These are phyloP conservation scores for Verticillium dahliae DNA, from an alignment of 2,329 filamentous ascomycete genomes.

Conservation along the genomic window DNA sequence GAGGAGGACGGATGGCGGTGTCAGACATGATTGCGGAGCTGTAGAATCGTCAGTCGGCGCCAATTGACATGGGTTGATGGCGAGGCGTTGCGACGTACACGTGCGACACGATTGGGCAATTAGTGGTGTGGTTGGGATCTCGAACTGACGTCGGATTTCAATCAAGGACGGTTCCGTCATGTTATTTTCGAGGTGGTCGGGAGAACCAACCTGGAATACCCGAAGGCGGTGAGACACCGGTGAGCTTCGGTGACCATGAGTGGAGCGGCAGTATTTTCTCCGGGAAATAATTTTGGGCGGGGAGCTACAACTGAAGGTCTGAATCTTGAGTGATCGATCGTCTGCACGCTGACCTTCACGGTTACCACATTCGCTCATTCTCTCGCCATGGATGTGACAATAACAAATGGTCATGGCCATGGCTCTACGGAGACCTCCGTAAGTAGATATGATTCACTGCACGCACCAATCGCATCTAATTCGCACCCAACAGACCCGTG, in stretches of 20 bases:
- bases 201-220: constrained; percentile 24
- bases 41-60: constrained; percentile 1
- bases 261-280: constrained; percentile 33
- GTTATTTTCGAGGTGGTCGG: constrained; percentile 20
- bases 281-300: not conserved
- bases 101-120: not conserved
- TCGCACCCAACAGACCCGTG: not conserved
- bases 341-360: not conserved
- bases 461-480: not conserved
- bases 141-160: not conserved
- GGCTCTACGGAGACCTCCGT: constrained; percentile 5
- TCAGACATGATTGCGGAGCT: constrained; percentile 42
- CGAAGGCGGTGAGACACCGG: constrained; percentile 35
- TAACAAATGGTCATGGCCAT: constrained; percentile 1
- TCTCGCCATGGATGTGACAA: constrained; percentile 9
- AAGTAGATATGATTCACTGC: not conserved
- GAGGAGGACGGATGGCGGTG: constrained; percentile 45
- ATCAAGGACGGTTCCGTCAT: constrained; percentile 1
- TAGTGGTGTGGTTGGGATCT: not conserved
- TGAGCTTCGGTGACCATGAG: constrained; percentile 15
- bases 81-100: not conserved
- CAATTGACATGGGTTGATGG: not conserved
- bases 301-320: constrained; percentile 1
- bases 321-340: not conserved
- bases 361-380: not conserved